Conservation (phyloP, 192 early-diverging fungal genomes). For the Coemansia sp. region DNA sequence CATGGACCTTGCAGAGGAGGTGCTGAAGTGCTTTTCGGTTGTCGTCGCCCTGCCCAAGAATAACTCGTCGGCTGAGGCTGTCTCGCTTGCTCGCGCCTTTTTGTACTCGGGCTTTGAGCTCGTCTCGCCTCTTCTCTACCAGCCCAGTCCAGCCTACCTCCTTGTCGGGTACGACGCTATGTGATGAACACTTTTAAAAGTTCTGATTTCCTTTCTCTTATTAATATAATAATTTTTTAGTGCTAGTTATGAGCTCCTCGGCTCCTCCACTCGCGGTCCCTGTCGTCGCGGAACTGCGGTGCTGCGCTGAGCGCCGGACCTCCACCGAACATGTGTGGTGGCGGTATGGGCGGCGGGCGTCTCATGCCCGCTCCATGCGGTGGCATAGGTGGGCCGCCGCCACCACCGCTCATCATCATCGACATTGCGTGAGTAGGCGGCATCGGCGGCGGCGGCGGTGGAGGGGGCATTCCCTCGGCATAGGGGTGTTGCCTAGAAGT, state of each 20-base stretch:
- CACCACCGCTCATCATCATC: conserved; percentile 2
- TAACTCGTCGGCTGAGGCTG: conserved; percentile 18
- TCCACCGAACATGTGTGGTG: background rate
- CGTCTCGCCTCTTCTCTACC: conserved; percentile 61
- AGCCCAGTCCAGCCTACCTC: conserved; percentile 58
- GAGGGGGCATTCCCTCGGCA: conserved; percentile 3
- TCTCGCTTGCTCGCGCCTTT: conserved; percentile 61
- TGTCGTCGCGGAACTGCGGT: conserved; percentile 24
- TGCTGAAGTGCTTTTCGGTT: conserved; percentile 36
- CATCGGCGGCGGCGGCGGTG: conserved; percentile 2
- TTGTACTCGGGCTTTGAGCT: conserved; percentile 69
- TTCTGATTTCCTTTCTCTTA: background rate
- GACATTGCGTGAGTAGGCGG: conserved; percentile 6
- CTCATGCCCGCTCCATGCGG: conserved; percentile 7
- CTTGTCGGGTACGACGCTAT: conserved; percentile 64
- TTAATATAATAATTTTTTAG: background rate
- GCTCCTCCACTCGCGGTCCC: conserved; percentile 12
- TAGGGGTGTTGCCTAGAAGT: background rate
- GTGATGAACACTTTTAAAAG: conserved; percentile 16
- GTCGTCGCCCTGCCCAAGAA: conserved; percentile 45
- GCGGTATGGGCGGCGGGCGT: conserved; percentile 14
- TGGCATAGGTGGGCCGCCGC: background rate
- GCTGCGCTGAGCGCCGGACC: conserved; percentile 25
- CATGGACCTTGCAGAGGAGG: conserved; percentile 58
- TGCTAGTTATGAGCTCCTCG: background rate